Evolutionary conservation across 2,329 filamentous ascomycete genomes (phyloP).

Genomic region (Lanzia echinophila): DNA sequence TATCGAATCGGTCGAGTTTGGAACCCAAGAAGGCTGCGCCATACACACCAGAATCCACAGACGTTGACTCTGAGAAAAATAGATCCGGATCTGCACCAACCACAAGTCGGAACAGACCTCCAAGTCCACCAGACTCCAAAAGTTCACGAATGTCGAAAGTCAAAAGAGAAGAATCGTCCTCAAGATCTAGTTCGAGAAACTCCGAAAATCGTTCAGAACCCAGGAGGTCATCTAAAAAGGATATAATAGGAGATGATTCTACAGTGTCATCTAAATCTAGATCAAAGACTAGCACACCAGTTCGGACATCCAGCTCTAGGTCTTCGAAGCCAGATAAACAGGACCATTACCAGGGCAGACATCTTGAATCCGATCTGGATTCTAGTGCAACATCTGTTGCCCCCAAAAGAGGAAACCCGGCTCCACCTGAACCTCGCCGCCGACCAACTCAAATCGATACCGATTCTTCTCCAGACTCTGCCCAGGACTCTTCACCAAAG

Average conservation of each 20-base stretch:
- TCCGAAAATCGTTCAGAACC: slow-evolving; percentile 6
- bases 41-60: slow-evolving; percentile 67
- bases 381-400: slow-evolving; percentile 36
- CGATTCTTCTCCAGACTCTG: slow-evolving; percentile 41
- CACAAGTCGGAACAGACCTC: slow-evolving; percentile 42
- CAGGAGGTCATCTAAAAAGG: slow-evolving; percentile 31
- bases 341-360: slow-evolving; percentile 25
- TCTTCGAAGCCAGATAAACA: slow-evolving; percentile 23
- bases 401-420: slow-evolving; percentile 34
- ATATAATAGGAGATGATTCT: slow-evolving; percentile 40
- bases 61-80: slow-evolving; percentile 47
- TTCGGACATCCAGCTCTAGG: slow-evolving; percentile 31
- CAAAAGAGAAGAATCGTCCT: slow-evolving; percentile 33
- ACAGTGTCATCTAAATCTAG: slow-evolving; percentile 49
- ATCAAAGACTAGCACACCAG: slow-evolving; percentile 50
- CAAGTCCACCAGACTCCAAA: slow-evolving; percentile 59
- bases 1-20: too few relatives aligned
- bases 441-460: slow-evolving; percentile 22
- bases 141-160: slow-evolving; percentile 39
- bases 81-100: slow-evolving; percentile 44
- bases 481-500: slow-evolving; percentile 50
- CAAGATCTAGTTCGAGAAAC: slow-evolving; percentile 38
- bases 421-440: slow-evolving; percentile 32
- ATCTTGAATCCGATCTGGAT: slow-evolving; percentile 28
- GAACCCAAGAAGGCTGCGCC: slow-evolving; percentile 23